These are phyloP conservation scores for Trametopsis cervina DNA, from an alignment of 768 basidiomycete species.

Conservation along the genomic window DNA sequence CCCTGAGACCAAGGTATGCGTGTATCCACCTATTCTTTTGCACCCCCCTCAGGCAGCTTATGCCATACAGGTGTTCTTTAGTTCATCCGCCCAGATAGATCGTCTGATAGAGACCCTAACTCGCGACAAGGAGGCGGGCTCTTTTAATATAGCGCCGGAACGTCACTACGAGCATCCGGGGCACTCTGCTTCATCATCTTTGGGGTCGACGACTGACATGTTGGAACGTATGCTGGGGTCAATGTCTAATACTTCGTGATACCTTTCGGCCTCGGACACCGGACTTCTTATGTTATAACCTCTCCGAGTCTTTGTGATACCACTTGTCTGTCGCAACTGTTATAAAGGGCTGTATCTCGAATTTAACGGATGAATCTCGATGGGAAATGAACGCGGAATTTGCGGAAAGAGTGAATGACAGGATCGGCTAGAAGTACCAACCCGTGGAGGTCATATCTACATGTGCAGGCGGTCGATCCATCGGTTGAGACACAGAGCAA, in stretches of 20 bases:
- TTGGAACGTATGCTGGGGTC: conserved; percentile 62
- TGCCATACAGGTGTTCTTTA: conserved; percentile 57
- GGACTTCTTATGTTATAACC: neutral
- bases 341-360: too few relatives aligned
- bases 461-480: conserved; percentile 61
- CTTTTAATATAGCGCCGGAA: conserved; percentile 67
- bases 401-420: too few relatives aligned
- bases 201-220: conserved; percentile 52
- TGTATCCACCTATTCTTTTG: conserved; percentile 13
- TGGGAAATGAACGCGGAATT: too few relatives aligned
- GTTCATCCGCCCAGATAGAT: conserved; percentile 71
- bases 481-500: conserved; percentile 65
- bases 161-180: conserved; percentile 10
- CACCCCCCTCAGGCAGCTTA: conserved; percentile 9
- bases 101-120: conserved; percentile 80
- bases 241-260: conserved; percentile 24
- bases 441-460: conserved; percentile 18
- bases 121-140: conserved; percentile 73
- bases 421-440: neutral
- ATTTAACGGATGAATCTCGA: too few relatives aligned
- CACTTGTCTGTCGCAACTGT: too few relatives aligned
- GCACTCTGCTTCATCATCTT: conserved; percentile 57
- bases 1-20: conserved; percentile 78
- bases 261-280: conserved; percentile 5
- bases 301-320: neutral